Conservation (phyloP, 2,329 filamentous ascomycete genomes). For the Monilinia aucupariae region DNA sequence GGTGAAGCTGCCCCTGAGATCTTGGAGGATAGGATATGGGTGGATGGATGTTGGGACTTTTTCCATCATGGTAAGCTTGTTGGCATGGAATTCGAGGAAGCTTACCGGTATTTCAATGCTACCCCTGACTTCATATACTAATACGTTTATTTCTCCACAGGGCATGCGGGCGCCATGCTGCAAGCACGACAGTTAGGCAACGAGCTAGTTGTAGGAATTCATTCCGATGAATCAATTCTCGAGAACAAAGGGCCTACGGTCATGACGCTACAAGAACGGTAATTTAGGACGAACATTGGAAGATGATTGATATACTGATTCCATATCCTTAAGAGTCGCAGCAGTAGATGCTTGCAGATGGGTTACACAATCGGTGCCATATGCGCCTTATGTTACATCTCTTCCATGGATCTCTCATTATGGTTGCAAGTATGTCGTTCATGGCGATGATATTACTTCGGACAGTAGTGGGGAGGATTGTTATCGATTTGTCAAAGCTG, state of each 20-base stretch:
- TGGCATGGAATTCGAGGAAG: neutral
- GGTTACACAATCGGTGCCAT: constrained; percentile 76
- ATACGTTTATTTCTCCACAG: constrained; percentile 40
- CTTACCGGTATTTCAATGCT: neutral
- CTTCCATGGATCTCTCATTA: constrained; percentile 93
- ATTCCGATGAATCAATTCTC: constrained; percentile 91
- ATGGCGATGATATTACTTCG: constrained; percentile 95
- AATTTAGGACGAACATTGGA: constrained; percentile 28
- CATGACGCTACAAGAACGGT: constrained; percentile 88
- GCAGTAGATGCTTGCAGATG: constrained; percentile 94
- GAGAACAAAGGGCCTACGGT: constrained; percentile 98
- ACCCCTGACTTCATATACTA: constrained; percentile 8
- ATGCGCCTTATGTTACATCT: constrained; percentile 91
- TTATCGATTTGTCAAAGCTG: constrained; percentile 95
- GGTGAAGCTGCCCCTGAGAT: constrained; percentile 34
- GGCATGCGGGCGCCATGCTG: constrained; percentile 93
- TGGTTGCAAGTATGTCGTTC: constrained; percentile 91
- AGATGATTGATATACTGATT: constrained; percentile 30
- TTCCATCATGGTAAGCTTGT: constrained; percentile 76
- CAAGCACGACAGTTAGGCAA: constrained; percentile 88
- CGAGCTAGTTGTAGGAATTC: constrained; percentile 86
- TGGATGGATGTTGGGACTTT: constrained; percentile 99
- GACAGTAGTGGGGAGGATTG: constrained; percentile 92
- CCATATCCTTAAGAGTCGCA: constrained; percentile 54
- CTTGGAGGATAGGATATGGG: constrained; percentile 76